phyloP scores from a whole-genome alignment of 176 grass and related monocot species.

The Cocos nucifera region DNA sequence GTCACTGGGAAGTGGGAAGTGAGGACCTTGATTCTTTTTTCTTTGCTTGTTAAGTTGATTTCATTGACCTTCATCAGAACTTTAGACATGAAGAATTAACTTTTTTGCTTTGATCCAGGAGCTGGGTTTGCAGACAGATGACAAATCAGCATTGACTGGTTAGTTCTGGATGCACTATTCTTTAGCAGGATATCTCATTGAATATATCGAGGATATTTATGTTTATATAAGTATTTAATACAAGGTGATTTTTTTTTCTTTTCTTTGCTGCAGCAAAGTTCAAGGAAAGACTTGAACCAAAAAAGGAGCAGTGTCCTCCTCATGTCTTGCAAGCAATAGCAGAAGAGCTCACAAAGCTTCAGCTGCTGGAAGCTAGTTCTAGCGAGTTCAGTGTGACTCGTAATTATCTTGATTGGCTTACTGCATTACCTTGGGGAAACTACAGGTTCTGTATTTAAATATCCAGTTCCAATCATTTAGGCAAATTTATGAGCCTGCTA shows the following conservation, averaged over 20 bases:
- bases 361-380: constrained; percentile 82
- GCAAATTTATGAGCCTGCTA: no score
- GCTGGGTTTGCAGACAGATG: constrained; percentile 91
- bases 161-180: constrained; percentile 26
- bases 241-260: neutral
- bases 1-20: constrained; percentile 4
- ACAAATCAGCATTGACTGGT: constrained; percentile 95
- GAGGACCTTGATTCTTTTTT: neutral
- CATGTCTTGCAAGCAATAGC: constrained; percentile 98
- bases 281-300: constrained; percentile 82
- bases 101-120: constrained; percentile 37
- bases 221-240: neutral
- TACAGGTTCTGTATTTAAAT: constrained; percentile 46
- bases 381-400: constrained; percentile 98
- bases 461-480: neutral
- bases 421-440: constrained; percentile 91
- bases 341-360: constrained; percentile 93
- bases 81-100: neutral
- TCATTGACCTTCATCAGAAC: neutral
- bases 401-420: constrained; percentile 99
- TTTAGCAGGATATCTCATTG: no score
- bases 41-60: constrained; percentile 4
- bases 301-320: constrained; percentile 80
- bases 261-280: constrained; percentile 69
- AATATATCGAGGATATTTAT: no score